A percentile compares a stretch with the other conserved stretches of the same genome.
These are phyloP conservation scores for Geranium rotundifolium DNA, from an alignment of 345 rosid species.

Conservation along the genomic window DNA sequence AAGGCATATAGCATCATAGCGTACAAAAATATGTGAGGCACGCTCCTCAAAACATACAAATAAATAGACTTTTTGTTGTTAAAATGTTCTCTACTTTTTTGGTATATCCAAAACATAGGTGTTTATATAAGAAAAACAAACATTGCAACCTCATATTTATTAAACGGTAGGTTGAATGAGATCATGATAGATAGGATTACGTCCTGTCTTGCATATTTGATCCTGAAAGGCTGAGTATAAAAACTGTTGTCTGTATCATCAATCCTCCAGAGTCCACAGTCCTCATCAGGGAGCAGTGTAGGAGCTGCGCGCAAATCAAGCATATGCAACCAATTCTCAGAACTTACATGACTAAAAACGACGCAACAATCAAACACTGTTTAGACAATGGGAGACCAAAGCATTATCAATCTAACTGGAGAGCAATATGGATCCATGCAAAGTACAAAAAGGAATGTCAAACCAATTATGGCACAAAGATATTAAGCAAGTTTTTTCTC, in stretches of 20 bases:
- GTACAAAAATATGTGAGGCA: too few species aligned
- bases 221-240: constrained; percentile 77
- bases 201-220: constrained; percentile 89
- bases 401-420: too few species aligned
- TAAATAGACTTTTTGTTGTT: too few species aligned
- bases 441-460: too few species aligned
- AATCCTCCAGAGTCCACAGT: constrained; percentile 72
- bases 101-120: neutral
- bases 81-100: neutral
- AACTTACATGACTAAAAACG: neutral
- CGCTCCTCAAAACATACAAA: too few species aligned
- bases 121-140: neutral
- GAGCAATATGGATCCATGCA: too few species aligned
- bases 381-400: too few species aligned
- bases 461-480: too few species aligned
- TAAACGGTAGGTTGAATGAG: constrained; percentile 54
- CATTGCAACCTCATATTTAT: constrained; percentile 44
- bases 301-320: constrained; percentile 46
- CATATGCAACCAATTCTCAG: neutral
- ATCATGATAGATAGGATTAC: constrained; percentile 63
- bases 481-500: too few species aligned
- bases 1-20: too few species aligned
- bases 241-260: constrained; percentile 79
- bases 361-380: too few species aligned
- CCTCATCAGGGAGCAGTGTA: constrained; percentile 39